Evolutionary conservation across 1,284 basidiomycete species (phyloP).

Genomic region (Retiboletus flavoniger): DNA sequence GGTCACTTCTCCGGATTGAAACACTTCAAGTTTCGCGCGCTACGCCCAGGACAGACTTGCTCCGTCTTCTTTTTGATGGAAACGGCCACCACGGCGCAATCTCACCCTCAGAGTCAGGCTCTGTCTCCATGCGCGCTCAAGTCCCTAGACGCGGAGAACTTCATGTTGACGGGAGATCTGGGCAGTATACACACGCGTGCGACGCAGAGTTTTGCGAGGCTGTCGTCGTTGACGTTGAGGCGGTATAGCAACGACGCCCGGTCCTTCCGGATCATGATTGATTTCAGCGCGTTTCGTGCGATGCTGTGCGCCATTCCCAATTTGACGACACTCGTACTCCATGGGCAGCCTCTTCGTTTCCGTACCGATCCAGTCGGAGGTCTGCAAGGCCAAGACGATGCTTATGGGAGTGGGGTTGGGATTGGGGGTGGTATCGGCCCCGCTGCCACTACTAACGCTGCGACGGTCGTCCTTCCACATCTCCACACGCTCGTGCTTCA

Average conservation of each 20-base stretch:
- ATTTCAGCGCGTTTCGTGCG: constrained; percentile 27
- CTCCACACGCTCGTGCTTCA: constrained; percentile 33
- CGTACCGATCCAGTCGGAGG: constrained; percentile 14
- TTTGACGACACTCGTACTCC: constrained; percentile 27
- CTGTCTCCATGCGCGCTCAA: constrained; percentile 20
- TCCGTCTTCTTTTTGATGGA: constrained; percentile 27
- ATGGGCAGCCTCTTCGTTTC: constrained; percentile 31
- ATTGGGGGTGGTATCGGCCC: not conserved
- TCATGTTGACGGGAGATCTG: constrained; percentile 25
- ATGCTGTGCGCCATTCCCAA: constrained; percentile 26
- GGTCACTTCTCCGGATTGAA: constrained; percentile 23
- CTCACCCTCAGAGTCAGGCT: not conserved
- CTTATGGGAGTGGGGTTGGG: constrained; percentile 2
- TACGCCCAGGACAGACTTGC: constrained; percentile 33
- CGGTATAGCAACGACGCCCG: constrained; percentile 30
- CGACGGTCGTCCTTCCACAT: constrained; percentile 22
- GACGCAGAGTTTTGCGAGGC: constrained; percentile 20
- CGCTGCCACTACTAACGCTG: not conserved
- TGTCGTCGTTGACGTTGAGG: constrained; percentile 30
- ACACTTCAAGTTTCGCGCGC: constrained; percentile 32
- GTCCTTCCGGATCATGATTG: constrained; percentile 30
- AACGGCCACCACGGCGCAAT: constrained; percentile 9
- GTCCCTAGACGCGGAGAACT: constrained; percentile 32
- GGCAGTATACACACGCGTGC: constrained; percentile 14
- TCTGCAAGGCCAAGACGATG: constrained; percentile 7